These are phyloP conservation scores for Colletotrichum sp. DNA, from an alignment of 2,329 filamentous ascomycete genomes.

Conservation along the genomic window DNA sequence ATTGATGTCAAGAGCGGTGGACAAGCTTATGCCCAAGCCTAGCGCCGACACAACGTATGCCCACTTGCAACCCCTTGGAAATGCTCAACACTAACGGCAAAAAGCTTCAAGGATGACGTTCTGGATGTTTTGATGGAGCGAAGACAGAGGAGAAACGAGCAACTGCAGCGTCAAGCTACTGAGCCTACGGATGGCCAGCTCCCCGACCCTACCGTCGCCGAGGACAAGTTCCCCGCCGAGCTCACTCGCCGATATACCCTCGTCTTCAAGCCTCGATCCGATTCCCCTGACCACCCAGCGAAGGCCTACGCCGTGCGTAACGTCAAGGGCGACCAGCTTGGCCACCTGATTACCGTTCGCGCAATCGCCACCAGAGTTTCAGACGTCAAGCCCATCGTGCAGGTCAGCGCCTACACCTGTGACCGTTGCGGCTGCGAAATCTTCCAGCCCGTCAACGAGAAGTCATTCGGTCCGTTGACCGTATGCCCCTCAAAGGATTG, in stretches of 20 bases:
- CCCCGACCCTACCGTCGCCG: slow-evolving; percentile 64
- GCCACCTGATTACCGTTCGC: slow-evolving; percentile 90
- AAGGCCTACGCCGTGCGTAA: slow-evolving; percentile 88
- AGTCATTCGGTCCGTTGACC: slow-evolving; percentile 86
- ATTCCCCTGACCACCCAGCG: slow-evolving; percentile 65
- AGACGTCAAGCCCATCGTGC: slow-evolving; percentile 96
- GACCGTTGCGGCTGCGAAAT: slow-evolving; percentile 96
- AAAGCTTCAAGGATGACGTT: slow-evolving; percentile 94
- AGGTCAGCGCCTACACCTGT: slow-evolving; percentile 97
- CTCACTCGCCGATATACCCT: slow-evolving; percentile 93
- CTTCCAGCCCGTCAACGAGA: slow-evolving; percentile 92
- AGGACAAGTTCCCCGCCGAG: slow-evolving; percentile 87
- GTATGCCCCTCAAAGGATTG: slow-evolving; percentile 92
- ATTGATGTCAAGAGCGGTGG: slow-evolving; percentile 85
- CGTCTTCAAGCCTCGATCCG: slow-evolving; percentile 91
- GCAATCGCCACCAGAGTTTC: slow-evolving; percentile 95
- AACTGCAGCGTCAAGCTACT: slow-evolving; percentile 65
- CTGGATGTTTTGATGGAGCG: slow-evolving; percentile 96
- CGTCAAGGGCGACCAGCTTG: slow-evolving; percentile 90
- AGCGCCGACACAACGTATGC: slow-evolving; percentile 77
- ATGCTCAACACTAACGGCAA: not conserved
- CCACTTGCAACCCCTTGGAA: not conserved
- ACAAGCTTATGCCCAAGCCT: slow-evolving; percentile 82
- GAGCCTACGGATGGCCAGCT: slow-evolving; percentile 47
- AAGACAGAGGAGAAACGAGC: slow-evolving; percentile 84